Evolutionary conservation across 305 asterid species (phyloP), one percentile per base, ranked within the genome.

Genomic region (Fraxinus albicans): DNA sequence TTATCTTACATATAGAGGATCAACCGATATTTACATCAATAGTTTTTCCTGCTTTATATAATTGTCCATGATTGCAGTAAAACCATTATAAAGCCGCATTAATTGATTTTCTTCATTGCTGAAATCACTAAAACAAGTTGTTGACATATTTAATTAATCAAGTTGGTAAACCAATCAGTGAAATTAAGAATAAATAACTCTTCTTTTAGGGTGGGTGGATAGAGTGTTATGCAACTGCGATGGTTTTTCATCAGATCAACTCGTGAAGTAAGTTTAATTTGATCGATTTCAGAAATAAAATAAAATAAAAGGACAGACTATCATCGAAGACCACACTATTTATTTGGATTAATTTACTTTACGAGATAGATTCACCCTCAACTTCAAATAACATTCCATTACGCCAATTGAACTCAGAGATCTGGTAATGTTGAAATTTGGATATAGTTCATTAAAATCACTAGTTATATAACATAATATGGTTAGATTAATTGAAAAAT

Each of bases 111-210:
- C 15, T 79, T 78, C 36, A 33, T 35, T 44, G 86, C 65, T 81
- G 86, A 85, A 77, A 81, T 72, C 72, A 87, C 80, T 78, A 69
- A 55, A 10, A 69, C 85, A 77, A 86, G 86, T 84, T 55, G 78
- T 53, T 53, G 83, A 42, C 82, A 63, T 78, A 84, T 50, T 80
- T 83, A 73, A 84, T 83, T 69, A 78, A 79, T 10, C 42, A 82
- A 85, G 86, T 89, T 84, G 88, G 84, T 83, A 77, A 89, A 76
- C 88, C 85, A 89, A 88, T 86, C 73, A 75, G 58, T 36, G 78
- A 36, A 31, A 31, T 1, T 81, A 34, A 34, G 36, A 34, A 34
- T 25, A 25, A 25, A 25, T 25, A 25, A 25, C 27, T 25, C 27
- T 50, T 50, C 7, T 4, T 50, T 36, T 36, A 36, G 42, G 8